phyloP scores from a whole-genome alignment of 345 rosid species.

The Euphorbia tirucalli region DNA sequence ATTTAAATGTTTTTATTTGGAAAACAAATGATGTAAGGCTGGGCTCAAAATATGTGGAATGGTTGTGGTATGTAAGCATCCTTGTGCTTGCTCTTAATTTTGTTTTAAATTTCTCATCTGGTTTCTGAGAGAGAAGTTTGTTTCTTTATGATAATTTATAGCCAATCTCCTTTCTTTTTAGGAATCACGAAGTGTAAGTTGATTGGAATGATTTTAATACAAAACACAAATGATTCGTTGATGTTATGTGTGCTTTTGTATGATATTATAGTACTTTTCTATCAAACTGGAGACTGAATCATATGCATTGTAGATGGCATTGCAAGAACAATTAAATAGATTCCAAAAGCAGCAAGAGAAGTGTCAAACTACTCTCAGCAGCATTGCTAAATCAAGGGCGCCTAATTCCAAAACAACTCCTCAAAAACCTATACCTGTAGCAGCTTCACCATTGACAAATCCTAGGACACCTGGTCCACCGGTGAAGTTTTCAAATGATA shows the following conservation, averaged over 20 bases:
- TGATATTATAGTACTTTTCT: not conserved
- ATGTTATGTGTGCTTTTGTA: not conserved
- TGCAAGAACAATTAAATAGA: conserved; percentile 55
- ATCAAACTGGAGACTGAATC: not conserved
- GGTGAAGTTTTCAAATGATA: conserved; percentile 68
- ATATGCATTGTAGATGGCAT: conserved; percentile 43
- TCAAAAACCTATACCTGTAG: conserved; percentile 19
- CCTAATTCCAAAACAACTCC: conserved; percentile 27
- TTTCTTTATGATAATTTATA: too few relatives aligned
- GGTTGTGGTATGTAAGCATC: not conserved
- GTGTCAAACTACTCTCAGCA: conserved; percentile 60
- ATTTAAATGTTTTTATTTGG: not conserved
- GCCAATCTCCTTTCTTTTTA: too few relatives aligned
- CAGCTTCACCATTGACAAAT: conserved; percentile 32
- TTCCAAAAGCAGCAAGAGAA: conserved; percentile 79
- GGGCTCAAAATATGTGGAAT: not conserved
- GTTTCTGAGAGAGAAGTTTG: not conserved
- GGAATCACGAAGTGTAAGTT: too few relatives aligned
- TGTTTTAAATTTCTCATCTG: not conserved
- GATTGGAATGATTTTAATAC: too few relatives aligned
- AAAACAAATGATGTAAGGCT: not conserved
- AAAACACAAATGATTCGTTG: not conserved
- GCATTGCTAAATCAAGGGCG: conserved; percentile 47
- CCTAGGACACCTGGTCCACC: conserved; percentile 47
- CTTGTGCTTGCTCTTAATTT: not conserved